Evolutionary conservation across 371 early-diverging fungal genomes (phyloP), one percentile per base, ranked within the genome.

Genomic region (Syncephalastrum contaminatum): DNA sequence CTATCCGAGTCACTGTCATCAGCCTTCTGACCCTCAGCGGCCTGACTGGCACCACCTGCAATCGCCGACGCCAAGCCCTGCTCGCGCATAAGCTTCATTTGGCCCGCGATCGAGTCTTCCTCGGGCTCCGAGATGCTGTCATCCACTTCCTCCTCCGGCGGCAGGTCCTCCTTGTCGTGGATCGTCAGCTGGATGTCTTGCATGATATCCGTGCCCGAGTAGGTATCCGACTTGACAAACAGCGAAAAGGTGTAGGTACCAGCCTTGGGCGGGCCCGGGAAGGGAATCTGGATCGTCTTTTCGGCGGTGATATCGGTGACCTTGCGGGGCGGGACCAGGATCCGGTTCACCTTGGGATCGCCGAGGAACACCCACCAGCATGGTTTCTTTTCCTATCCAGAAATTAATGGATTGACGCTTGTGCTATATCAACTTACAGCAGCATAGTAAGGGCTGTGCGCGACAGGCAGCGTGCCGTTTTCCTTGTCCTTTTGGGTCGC

Each of bases 91-190:
- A 88, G 66, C 47, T 87, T 88, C 91, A 93, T 91, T 69, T 93
- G 96, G 6, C 94, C 95, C 25, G 96, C 97, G 66, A 97, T 84
- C 27, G 93, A 90, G 69, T 94, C 94, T 54, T 94, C 95, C 53
- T 95, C 98, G 36, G 97, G 96, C 59, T 97, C 98, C 16, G 95
- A 94, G 58, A 97, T 97, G 53, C 91, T 91, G 60, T 96, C 97
- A 47, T 95, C 95, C 1, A 88, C 72, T 44, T 90, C 90, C 1
- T 82, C 77, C 53, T 86, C 83, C 14, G 83, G 80, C 22, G 93
- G 90, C 47, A 90, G 78, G 43, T 81, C 81, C 5, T 87, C 62
- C 14, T 82, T 80, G 53, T 91, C 89, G 42, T 87, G 78, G 10
- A 91, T 86, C 16, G 71, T 73, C 73, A 96, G 78, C 53, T 84